phyloP scores from a whole-genome alignment of 1,284 basidiomycete species.

The Ceratobasidium papillatum region DNA sequence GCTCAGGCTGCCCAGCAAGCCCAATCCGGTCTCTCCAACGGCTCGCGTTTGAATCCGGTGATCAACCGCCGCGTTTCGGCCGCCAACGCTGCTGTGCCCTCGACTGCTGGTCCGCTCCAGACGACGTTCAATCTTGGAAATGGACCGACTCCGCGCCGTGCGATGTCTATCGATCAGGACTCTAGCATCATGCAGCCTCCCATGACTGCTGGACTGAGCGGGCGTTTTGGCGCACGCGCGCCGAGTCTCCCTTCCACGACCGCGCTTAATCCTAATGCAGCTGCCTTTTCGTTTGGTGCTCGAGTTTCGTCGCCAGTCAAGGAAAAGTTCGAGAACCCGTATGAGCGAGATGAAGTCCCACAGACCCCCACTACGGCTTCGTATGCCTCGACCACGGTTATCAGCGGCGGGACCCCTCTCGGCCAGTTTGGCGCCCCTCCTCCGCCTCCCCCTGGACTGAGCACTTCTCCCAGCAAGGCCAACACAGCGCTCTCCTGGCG shows the following conservation, averaged over 20 bases:
- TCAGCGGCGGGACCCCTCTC: conserved; percentile 74
- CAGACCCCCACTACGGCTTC: conserved; percentile 54
- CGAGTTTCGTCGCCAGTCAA: conserved; percentile 31
- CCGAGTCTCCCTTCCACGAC: conserved; percentile 46
- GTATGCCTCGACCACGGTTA: conserved; percentile 66
- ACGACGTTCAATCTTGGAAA: conserved; percentile 65
- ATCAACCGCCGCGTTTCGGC: conserved; percentile 53
- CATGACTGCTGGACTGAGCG: conserved; percentile 79
- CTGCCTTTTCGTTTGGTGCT: conserved; percentile 51
- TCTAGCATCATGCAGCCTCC: conserved; percentile 56
- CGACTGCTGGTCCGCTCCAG: conserved; percentile 71
- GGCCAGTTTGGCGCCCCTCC: conserved; percentile 45
- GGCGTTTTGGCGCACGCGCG: conserved; percentile 65
- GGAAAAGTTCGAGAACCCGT: conserved; percentile 21
- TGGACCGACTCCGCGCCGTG: conserved; percentile 19
- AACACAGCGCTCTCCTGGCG: conserved; percentile 79
- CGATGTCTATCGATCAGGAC: conserved; percentile 39
- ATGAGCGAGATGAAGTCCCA: conserved; percentile 41
- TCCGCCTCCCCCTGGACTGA: too few relatives aligned
- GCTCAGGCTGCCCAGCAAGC: conserved; percentile 37
- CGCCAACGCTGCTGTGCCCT: conserved; percentile 61
- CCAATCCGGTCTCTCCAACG: conserved; percentile 37
- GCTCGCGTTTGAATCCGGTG: conserved; percentile 36
- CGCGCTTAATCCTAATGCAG: conserved; percentile 59
- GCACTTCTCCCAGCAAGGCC: conserved; percentile 67